Base-by-base conservation (phyloP, 371 early-diverging fungal species). In the Blastocladiella emersonii region DNA sequence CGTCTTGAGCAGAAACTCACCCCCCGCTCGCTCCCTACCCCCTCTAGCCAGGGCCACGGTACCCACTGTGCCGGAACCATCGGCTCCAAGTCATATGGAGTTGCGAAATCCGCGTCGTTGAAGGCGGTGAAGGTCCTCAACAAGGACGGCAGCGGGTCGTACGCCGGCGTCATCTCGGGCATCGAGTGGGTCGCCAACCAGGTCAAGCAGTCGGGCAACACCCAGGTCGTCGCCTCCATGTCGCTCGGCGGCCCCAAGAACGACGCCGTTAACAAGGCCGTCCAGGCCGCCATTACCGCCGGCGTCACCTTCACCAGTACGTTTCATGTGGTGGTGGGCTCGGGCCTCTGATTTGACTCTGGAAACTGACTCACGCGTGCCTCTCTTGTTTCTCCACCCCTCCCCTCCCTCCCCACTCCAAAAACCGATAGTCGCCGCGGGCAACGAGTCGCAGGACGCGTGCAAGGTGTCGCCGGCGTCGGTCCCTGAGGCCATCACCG, bases 121-220 rank as follows among this genome's bases (percentile, higher is more conserved):
- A 76, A 85, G 51, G 84, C 83, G 2, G 85, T 88, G 45, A 85
- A 86, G 68, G 82, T 80, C 34, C 65, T 83, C n/a, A 62, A 67
- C 62, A 66, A 10, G 21, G 12, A 32, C 51, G 74, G 74, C 21
- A 55, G 65, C n/a, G 74, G 74, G 6, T 60, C 65, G 4, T 15
- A 56, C 36, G 57, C 65, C 7, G 69, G 51, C 35, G 69, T 71
- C 49, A 62, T 71, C n/a, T 37, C 45, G 7, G 71, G 68, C 25
- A 64, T 71, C 25, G 63, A 71, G 53, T 68, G 64, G 65, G 65
- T 60, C 37, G 44, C 62, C n/a, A 34, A 36, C 8, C 13, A 51
- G 23, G 68, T 57, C 25, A 21, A 56, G 15, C 34, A 21, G 3
- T 15, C 45, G 36, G 68, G 68, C 32, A 10, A 41, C 7, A 56